Evolutionary conservation across 2,329 filamentous ascomycete genomes (phyloP).

Genomic region (Penicillium expansum): DNA sequence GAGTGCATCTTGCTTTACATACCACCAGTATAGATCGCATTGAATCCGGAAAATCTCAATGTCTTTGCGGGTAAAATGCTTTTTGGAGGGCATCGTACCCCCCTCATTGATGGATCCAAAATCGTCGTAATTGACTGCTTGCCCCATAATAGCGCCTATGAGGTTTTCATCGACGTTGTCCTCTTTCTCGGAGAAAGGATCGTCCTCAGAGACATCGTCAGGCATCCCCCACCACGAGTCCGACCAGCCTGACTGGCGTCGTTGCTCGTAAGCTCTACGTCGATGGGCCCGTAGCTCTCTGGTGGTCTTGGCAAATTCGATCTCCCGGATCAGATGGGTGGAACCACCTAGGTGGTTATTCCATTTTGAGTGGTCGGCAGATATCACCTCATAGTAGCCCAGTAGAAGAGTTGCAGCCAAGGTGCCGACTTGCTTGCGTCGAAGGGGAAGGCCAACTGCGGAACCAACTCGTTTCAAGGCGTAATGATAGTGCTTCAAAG

Average conservation of each 20-base stretch:
- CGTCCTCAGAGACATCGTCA: conserved; percentile 40
- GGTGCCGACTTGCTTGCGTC: conserved; percentile 72
- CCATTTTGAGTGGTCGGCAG: conserved; percentile 93
- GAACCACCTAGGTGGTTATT: conserved; percentile 86
- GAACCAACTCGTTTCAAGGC: conserved; percentile 74
- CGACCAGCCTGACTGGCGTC: conserved; percentile 26
- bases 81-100: conserved; percentile 24
- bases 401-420: conserved; percentile 84
- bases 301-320: conserved; percentile 73
- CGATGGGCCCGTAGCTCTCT: conserved; percentile 66
- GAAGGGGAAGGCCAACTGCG: conserved; percentile 66
- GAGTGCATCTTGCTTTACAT: conserved; percentile 87
- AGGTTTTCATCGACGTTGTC: conserved; percentile 56
- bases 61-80: conserved; percentile 54
- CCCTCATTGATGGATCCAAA: conserved; percentile 50
- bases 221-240: conserved; percentile 24
- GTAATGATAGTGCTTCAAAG: conserved; percentile 88
- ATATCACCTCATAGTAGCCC: conserved; percentile 91
- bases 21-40: conserved; percentile 93
- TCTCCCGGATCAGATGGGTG: conserved; percentile 75
- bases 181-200: conserved; percentile 44
- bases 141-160: conserved; percentile 58
- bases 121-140: conserved; percentile 57
- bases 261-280: conserved; percentile 44
- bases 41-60: conserved; percentile 77